Evolutionary conservation across 2,329 filamentous ascomycete genomes (phyloP), one percentile per base, ranked within the genome.

Genomic region (Verticillium albo-atrum): DNA sequence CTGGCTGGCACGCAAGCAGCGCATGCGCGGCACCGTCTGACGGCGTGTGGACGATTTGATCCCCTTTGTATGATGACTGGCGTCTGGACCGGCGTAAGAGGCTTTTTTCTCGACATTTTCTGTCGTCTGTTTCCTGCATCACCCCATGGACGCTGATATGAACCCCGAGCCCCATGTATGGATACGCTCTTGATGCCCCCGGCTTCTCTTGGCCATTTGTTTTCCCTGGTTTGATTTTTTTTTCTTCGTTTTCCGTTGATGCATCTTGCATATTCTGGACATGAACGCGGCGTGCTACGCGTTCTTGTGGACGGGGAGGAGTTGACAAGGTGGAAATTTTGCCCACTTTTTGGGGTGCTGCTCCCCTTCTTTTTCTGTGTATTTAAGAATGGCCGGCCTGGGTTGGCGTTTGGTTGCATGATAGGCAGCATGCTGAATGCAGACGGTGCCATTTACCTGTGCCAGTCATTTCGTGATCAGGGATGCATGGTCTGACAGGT

Each of bases 1-100:
- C 68, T 93, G 91, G 88, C 80, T 96, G 68, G 82, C 90, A 72
- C 78, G 88, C 71, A 82, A 92, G 79, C 80, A 87, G 80, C 77
- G 88, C 77, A 67, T 83, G 70, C 73, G 85, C 75, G 79, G 81
- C 55, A 73, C 75, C 20, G 70, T 81, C 58, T 84, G 71, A 56
- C 23, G 27, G 54, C 23, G 20, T 17, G 12, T 23, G 4, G 20
- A 28, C 27, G 52, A n/a, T 17, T 23, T n/a, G 26, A 30, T 54
- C 20, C 30, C 30, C 28, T 32, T 54, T 54, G 52, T 54, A 15
- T 56, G 17, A 62, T 52, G 51, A 57, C n/a, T 57, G 42, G 42
- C 42, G 42, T 47, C 7, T 23, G 42, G 20, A 47, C 42, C 7
- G 42, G 42, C 42, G 17, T n/a, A 47, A 47, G 42, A 20, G 42